Percentiles rank a stretch among this genome's conserved stretches.
These are phyloP conservation scores for Penicillium pulvis DNA, from an alignment of 495 filamentous ascomycete species.

Conservation along the genomic window DNA sequence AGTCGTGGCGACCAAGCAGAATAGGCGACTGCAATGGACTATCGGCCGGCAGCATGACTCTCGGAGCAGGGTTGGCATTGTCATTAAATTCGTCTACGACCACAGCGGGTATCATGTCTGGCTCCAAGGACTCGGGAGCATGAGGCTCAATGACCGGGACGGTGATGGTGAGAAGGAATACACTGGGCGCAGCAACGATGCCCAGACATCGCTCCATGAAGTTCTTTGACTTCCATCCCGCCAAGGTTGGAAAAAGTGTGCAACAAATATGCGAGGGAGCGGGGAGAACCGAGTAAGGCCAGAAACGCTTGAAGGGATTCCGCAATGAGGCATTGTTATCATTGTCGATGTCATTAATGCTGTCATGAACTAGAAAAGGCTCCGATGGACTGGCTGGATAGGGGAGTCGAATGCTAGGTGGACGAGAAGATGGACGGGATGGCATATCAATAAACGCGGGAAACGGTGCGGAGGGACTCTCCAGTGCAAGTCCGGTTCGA, in stretches of 20 bases:
- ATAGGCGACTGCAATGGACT: constrained; percentile 38
- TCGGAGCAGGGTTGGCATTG: constrained; percentile 26
- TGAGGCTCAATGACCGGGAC: constrained; percentile 84
- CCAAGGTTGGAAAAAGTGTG: constrained; percentile 88
- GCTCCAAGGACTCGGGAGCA: constrained; percentile 45
- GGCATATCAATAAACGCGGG: constrained; percentile 52
- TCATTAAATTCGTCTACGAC: constrained; percentile 36
- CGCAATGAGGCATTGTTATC: constrained; percentile 15
- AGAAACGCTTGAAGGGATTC: constrained; percentile 54
- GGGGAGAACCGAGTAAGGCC: constrained; percentile 73
- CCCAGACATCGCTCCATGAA: constrained; percentile 77
- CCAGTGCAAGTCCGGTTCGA: constrained; percentile 11
- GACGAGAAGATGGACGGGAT: constrained; percentile 43
- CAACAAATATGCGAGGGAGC: constrained; percentile 66
- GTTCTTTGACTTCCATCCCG: constrained; percentile 73
- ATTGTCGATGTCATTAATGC: constrained; percentile 20
- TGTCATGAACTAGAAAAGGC: constrained; percentile 36
- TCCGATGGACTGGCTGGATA: constrained; percentile 54
- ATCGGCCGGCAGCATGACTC: constrained; percentile 46
- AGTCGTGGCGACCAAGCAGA: constrained; percentile 14
- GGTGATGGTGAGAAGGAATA: constrained; percentile 88
- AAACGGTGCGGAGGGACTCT: constrained; percentile 49
- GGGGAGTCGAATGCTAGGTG: constrained; percentile 56
- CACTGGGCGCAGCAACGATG: constrained; percentile 79
- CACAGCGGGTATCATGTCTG: constrained; percentile 42